Base-by-base conservation (phyloP, 257 asterid species). In the Verbena officinalis region DNA sequence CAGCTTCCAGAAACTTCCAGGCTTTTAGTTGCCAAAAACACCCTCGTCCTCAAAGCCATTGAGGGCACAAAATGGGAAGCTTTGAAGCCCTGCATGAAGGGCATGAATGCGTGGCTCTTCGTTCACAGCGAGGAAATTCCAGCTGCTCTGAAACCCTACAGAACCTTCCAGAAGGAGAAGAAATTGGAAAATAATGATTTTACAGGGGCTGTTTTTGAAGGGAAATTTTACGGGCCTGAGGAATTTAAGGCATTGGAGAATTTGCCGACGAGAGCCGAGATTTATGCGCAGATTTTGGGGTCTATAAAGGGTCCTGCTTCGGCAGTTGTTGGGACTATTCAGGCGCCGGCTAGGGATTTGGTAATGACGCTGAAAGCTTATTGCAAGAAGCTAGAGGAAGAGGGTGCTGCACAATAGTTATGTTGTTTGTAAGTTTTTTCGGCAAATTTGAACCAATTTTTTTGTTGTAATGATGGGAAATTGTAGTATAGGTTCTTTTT, bases 51-150 rank as follows among this genome's bases (percentile, higher is more conserved):
- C 13, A 92, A 89, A 63, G 98, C 98, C 59, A 87, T 92, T 36
- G 96, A 86, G 64, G 95, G 96, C 52, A 89, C 96, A 4, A 65
- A 73, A 54, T 92, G 96, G 96, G 97, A 87, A 67, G 88, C 81
- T 9, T 71, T 90, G 69, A 83, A 86, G 72, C 99, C 99, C 0
- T 90, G 96, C 59, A 90, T 90, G 96, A 86, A 76, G 61, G 96
- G 98, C 12, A 94, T 94, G 96, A 94, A 94, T 42, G 99, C 95
- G 6, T 94, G 98, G 96, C 76, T 94, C 0, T 94, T 94, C 44
- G 95, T 94, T 20, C 97, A 81, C 57, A 80, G 74, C 65, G 99
- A 94, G 73, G 98, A 94, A 64, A 88, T 90, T 17, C 98, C 98
- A 2, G 91, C 95, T n/a, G 98, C 96, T 2, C 49, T 94, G 59